phyloP scores from a whole-genome alignment of 1,284 basidiomycete genomes.

The Melampsora americana region DNA sequence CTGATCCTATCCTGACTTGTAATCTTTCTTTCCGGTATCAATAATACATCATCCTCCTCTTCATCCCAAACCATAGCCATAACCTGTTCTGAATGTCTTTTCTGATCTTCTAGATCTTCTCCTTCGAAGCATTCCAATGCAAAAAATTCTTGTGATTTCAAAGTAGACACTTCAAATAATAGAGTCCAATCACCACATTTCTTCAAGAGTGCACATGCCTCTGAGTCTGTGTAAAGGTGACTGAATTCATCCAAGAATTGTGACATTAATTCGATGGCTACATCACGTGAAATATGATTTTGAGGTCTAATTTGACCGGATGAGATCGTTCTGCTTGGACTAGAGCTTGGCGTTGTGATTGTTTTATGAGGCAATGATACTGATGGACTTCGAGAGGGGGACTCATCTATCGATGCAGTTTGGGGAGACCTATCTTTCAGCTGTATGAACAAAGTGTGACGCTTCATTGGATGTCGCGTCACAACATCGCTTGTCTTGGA shows the following conservation, averaged over 20 bases:
- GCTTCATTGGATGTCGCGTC: too few species aligned
- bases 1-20: background rate
- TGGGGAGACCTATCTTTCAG: background rate
- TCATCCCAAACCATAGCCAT: conserved; percentile 4
- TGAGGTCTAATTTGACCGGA: background rate
- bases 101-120: background rate
- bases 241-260: conserved; percentile 24
- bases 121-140: background rate
- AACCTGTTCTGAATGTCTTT: background rate
- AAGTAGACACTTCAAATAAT: conserved; percentile 30
- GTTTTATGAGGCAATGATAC: background rate
- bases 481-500: too few species aligned
- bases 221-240: conserved; percentile 12
- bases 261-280: conserved; percentile 20
- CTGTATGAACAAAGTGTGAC: background rate
- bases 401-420: background rate
- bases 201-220: conserved; percentile 18
- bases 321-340: background rate
- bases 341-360: background rate
- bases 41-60: background rate
- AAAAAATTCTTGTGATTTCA: conserved; percentile 3
- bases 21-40: background rate
- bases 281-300: background rate
- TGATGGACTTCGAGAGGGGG: background rate
- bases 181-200: conserved; percentile 34